These are phyloP conservation scores for Fusarium scirpi DNA, from an alignment of 2,329 filamentous ascomycete genomes.

Conservation along the genomic window DNA sequence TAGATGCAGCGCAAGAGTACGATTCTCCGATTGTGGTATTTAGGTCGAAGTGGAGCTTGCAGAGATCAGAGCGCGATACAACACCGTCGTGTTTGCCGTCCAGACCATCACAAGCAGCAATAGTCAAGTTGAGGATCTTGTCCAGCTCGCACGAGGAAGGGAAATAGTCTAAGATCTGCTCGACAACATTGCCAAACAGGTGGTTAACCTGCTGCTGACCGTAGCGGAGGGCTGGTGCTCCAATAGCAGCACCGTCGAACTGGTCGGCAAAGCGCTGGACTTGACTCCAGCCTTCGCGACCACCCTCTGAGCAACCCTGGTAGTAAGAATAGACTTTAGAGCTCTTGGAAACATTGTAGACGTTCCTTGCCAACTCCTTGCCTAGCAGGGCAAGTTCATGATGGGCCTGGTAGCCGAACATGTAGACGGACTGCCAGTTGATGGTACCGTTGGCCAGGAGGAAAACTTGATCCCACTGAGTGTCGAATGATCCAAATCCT, in stretches of 20 bases:
- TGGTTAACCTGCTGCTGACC: constrained; percentile 59
- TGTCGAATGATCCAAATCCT: constrained; percentile 58
- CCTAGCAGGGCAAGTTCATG: constrained; percentile 61
- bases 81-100: not conserved
- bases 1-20: constrained; percentile 50
- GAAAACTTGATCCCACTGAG: constrained; percentile 53
- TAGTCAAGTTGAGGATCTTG: constrained; percentile 62
- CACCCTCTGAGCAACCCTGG: constrained; percentile 61
- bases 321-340: constrained; percentile 63
- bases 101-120: constrained; percentile 17
- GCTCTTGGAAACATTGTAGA: constrained; percentile 50
- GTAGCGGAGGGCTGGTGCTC: constrained; percentile 47
- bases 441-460: constrained; percentile 62
- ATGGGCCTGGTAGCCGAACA: constrained; percentile 64
- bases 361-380: constrained; percentile 57
- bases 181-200: constrained; percentile 51
- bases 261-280: constrained; percentile 32
- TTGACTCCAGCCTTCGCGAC: constrained; percentile 57
- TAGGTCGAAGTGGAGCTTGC: not conserved
- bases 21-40: constrained; percentile 49
- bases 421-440: constrained; percentile 62
- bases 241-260: constrained; percentile 29
- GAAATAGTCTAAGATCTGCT: constrained; percentile 55
- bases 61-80: not conserved
- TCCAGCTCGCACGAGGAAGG: constrained; percentile 57